Base-by-base conservation (phyloP, 2,329 filamentous ascomycete species). In the Colletotrichum aenigma region DNA sequence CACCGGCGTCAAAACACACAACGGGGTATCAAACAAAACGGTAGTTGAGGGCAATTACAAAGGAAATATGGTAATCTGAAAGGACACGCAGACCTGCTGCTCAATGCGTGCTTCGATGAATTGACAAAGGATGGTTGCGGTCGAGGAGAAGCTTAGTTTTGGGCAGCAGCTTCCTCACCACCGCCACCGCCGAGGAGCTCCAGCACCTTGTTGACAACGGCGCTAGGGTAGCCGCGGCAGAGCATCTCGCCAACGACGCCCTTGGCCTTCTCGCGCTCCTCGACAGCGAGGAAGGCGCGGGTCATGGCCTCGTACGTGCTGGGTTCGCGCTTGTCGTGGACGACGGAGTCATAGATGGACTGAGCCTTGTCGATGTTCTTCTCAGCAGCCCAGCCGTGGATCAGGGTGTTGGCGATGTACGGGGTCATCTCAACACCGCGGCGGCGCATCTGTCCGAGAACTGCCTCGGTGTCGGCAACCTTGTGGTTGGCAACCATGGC, bases 221-320 rank as follows among this genome's bases (percentile, higher is more conserved):
- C 96, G 77, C 92, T 92, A 62, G 97, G 97, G 82, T 98, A 99
- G 52, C 96, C 96, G 73, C 97, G 92, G 62, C 92, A 93, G 43
- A 98, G 89, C 91, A 98, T 98, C 89, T 99, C 97, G 71, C 94
- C 91, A 28, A 98, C 96, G 16, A 98, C 94, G 13, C 82, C 86
- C 86, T 95, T 93, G 52, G 97, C 97, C 74, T 91, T 89, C 65
- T 93, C 90, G 38, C 95, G 93, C 82, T 97, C 92, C 82, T 97
- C 95, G 5, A 94, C 94, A 13, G 95, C 93, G 70, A 99, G 91
- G 86, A 94, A 98, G 1, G 97, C 97, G 61, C 97, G 91, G 7
- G 96, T 98, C 97, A 99, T 99, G 55, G 96, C 96, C 87, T 99
- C 97, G 84, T 99, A 99, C 6, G 97, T 99, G 88, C 96, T 98